Percentiles rank a stretch among this genome's conserved stretches.
phyloP scores from a whole-genome alignment of 805 yeast genomes.

The Citeromyces nyonsensis region DNA sequence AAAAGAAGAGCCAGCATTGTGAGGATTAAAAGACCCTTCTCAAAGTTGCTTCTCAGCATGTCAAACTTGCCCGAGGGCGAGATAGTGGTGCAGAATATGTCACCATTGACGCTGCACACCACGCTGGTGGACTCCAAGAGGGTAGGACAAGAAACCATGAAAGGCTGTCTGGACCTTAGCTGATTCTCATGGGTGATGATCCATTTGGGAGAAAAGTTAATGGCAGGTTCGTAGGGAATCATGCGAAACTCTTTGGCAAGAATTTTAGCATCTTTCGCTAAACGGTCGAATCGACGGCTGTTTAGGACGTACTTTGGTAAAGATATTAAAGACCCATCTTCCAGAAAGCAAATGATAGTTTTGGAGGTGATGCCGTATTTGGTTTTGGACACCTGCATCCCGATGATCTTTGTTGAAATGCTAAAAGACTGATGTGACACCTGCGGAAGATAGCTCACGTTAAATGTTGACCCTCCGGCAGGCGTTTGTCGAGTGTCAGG shows the following conservation, averaged over 20 bases:
- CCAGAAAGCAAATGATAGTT: slow-evolving; percentile 42
- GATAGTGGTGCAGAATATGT: slow-evolving; percentile 61
- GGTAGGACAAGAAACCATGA: slow-evolving; percentile 25
- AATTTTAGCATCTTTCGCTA: too few species aligned
- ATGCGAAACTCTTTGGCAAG: too few species aligned
- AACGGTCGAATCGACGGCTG: slow-evolving; percentile 54
- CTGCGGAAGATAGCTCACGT: slow-evolving; percentile 22
- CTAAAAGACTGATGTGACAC: slow-evolving; percentile 40
- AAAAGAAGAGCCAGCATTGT: too few species aligned
- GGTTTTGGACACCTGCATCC: slow-evolving; percentile 39
- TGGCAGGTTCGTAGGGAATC: too few species aligned
- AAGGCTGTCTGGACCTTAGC: too few species aligned
- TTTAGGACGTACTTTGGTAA: slow-evolving; percentile 59
- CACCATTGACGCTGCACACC: slow-evolving; percentile 46
- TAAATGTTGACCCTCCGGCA: slow-evolving; percentile 15
- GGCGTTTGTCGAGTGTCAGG: slow-evolving; percentile 25
- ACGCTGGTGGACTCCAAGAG: slow-evolving; percentile 71
- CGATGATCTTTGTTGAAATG: slow-evolving; percentile 40
- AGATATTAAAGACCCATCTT: slow-evolving; percentile 43
- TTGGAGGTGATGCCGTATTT: slow-evolving; percentile 55
- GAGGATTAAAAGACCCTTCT: too few species aligned
- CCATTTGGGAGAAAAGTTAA: too few species aligned
- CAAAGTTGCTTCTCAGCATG: slow-evolving; percentile 50
- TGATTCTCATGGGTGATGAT: too few species aligned
- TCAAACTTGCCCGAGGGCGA: slow-evolving; percentile 82